phyloP scores from a whole-genome alignment of 257 asterid genomes.

The Solanum lignicaule region DNA sequence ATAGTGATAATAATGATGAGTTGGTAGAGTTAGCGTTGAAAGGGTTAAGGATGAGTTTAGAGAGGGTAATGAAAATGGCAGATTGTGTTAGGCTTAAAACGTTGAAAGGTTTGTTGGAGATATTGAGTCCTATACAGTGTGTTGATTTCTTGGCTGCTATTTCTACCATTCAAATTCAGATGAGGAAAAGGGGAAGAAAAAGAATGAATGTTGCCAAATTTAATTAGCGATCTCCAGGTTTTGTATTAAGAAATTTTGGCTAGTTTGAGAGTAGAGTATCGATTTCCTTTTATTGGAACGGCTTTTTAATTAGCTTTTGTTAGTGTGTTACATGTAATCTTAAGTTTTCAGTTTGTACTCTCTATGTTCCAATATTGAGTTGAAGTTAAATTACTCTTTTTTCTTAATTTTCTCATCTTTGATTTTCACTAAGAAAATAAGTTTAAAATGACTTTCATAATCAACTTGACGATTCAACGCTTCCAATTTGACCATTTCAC shows the following conservation, averaged over 20 bases:
- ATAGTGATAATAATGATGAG: not conserved
- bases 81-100: slow-evolving; percentile 54
- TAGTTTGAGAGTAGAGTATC: not conserved
- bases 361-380: not conserved
- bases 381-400: not conserved
- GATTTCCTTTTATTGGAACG: not conserved
- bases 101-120: slow-evolving; percentile 42
- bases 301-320: not conserved
- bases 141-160: slow-evolving; percentile 37
- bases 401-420: too few species aligned
- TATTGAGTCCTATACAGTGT: slow-evolving; percentile 41
- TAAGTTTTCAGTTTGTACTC: not conserved
- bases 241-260: not conserved
- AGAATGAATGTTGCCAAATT: not conserved
- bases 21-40: slow-evolving; percentile 31
- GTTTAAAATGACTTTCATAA: too few species aligned
- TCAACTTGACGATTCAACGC: too few species aligned
- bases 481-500: too few species aligned
- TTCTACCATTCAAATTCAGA: slow-evolving; percentile 26
- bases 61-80: slow-evolving; percentile 60
- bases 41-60: slow-evolving; percentile 25
- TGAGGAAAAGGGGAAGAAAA: slow-evolving; percentile 29
- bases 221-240: not conserved
- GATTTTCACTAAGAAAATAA: too few species aligned
- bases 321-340: not conserved